Percentiles rank a stretch among this genome's conserved stretches.
Evolutionary conservation across 2,329 filamentous ascomycete species (phyloP).

Genomic region (Bipolaris sorokiniana): DNA sequence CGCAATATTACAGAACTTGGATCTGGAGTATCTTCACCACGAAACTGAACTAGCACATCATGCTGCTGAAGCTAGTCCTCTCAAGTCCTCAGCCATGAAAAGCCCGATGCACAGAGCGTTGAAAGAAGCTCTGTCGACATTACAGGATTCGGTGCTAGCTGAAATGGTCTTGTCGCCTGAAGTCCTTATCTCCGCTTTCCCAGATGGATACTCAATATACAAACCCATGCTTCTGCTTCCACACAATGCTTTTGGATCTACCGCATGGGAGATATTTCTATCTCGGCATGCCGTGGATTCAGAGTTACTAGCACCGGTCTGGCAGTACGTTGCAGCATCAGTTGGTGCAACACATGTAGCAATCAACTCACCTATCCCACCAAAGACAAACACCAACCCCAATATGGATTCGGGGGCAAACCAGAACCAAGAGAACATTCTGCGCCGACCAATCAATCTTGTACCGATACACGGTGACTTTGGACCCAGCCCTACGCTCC

Average conservation of each 20-base stretch:
- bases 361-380: conserved; percentile 63
- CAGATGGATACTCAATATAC: conserved; percentile 61
- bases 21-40: conserved; percentile 14
- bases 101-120: conserved; percentile 37
- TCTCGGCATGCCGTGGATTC: conserved; percentile 29
- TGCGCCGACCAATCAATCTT: conserved; percentile 75
- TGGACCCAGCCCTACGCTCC: conserved; percentile 56
- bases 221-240: conserved; percentile 64
- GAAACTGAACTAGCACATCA: conserved; percentile 24
- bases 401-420: neutral
- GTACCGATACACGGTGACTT: conserved; percentile 76
- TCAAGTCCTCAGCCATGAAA: neutral
- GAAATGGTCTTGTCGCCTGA: conserved; percentile 22
- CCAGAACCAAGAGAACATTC: conserved; percentile 61
- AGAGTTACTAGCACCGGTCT: conserved; percentile 32
- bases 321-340: conserved; percentile 39
- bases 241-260: conserved; percentile 51
- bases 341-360: conserved; percentile 63
- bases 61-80: neutral
- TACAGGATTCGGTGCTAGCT: conserved; percentile 22
- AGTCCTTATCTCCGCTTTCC: conserved; percentile 31
- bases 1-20: conserved; percentile 14
- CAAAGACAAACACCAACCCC: conserved; percentile 16
- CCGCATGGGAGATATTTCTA: conserved; percentile 46
- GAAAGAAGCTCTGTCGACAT: conserved; percentile 15